Percentiles rank a stretch among this genome's conserved stretches.
phyloP scores from a whole-genome alignment of 768 basidiomycete genomes.

The Peribolospora kevripleyi region DNA sequence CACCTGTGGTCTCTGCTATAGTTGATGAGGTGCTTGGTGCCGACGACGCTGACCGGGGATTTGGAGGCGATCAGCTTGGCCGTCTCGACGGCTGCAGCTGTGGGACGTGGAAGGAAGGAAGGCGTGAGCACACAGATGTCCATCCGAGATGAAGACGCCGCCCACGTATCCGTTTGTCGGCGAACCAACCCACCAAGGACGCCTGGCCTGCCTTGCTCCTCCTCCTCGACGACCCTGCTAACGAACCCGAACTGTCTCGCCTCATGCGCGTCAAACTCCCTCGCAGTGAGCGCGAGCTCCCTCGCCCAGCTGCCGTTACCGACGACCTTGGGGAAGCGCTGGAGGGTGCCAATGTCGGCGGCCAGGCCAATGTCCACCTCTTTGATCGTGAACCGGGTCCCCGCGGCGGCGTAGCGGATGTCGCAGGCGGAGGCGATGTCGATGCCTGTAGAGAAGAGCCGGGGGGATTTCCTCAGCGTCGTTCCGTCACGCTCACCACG shows the following conservation, averaged over 20 bases:
- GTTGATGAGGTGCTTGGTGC: conserved; percentile 51
- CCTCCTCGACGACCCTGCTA: conserved; percentile 43
- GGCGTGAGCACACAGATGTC: not conserved
- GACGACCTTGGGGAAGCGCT: conserved; percentile 49
- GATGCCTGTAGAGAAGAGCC: conserved; percentile 20
- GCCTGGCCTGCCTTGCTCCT: conserved; percentile 36
- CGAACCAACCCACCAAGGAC: conserved; percentile 6
- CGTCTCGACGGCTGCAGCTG: conserved; percentile 35
- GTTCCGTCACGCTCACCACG: no score
- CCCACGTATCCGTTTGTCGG: not conserved
- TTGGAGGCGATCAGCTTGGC: conserved; percentile 44
- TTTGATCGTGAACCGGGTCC: conserved; percentile 8
- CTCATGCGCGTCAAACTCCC: conserved; percentile 42
- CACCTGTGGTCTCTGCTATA: conserved; percentile 61
- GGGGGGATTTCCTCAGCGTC: not conserved
- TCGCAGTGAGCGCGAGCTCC: conserved; percentile 53
- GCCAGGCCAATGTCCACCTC: conserved; percentile 58
- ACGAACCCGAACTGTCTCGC: conserved; percentile 48
- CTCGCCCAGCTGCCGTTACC: conserved; percentile 47
- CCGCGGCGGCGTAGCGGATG: conserved; percentile 41
- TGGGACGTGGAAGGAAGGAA: not conserved
- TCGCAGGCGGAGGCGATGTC: conserved; percentile 58
- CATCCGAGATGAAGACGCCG: not conserved
- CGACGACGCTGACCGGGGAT: conserved; percentile 50
- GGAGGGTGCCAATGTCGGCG: conserved; percentile 66